These are phyloP conservation scores for Neonectria hederae DNA, from an alignment of 2,329 filamentous ascomycete genomes.

Conservation along the genomic window DNA sequence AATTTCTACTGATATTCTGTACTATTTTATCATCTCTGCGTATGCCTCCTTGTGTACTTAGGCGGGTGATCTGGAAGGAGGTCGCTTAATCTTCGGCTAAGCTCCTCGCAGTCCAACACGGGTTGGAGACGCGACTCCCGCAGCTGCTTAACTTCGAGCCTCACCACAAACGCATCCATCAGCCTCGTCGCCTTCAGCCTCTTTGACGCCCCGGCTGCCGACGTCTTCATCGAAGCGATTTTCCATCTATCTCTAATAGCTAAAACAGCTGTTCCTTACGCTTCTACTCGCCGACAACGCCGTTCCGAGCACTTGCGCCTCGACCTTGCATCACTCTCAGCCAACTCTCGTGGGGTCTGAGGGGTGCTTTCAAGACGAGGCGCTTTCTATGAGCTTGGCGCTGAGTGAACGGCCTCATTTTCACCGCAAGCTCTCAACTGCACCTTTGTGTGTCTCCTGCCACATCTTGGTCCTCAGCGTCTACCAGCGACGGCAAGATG, in stretches of 20 bases:
- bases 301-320: conserved; percentile 7
- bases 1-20: not conserved
- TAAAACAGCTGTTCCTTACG: not conserved
- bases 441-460: not conserved
- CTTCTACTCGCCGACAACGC: not conserved
- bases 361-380: conserved; percentile 2
- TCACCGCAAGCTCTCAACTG: conserved; percentile 1
- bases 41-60: too few species aligned
- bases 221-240: not conserved
- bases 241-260: not conserved
- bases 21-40: not conserved
- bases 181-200: conserved; percentile 11
- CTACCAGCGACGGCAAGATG: conserved; percentile 39
- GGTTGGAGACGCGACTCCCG: conserved; percentile 26
- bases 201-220: conserved; percentile 4
- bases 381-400: conserved; percentile 21
- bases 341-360: conserved; percentile 11
- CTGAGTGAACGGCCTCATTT: conserved; percentile 7
- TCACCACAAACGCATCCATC: conserved; percentile 26
- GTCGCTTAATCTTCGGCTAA: conserved; percentile 42
- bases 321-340: conserved; percentile 11
- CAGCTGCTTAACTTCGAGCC: conserved; percentile 19
- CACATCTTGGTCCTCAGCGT: not conserved
- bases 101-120: conserved; percentile 1
- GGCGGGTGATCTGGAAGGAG: not conserved